phyloP scores from a whole-genome alignment of 1,139 yeast species.

The Debaryomyces psychrophilus region DNA sequence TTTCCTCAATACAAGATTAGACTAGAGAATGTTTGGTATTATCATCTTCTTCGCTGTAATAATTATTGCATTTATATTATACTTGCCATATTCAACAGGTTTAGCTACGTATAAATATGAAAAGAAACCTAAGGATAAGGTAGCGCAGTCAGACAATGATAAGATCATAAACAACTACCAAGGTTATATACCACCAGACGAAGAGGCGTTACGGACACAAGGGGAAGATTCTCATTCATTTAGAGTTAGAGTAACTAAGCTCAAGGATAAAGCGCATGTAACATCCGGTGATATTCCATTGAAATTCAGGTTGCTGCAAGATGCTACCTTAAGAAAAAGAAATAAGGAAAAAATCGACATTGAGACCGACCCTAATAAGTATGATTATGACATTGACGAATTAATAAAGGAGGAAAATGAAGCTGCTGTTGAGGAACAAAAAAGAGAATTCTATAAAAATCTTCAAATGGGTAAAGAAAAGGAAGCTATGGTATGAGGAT shows the following conservation, averaged over 20 bases:
- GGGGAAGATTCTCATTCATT: slow-evolving; percentile 17
- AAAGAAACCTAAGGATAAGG: slow-evolving; percentile 16
- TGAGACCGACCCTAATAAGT: slow-evolving; percentile 40
- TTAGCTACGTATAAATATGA: slow-evolving; percentile 36
- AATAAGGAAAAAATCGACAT: slow-evolving; percentile 36
- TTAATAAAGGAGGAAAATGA: slow-evolving; percentile 34
- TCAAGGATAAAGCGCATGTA: slow-evolving; percentile 36
- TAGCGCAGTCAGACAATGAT: slow-evolving; percentile 1
- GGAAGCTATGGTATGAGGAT: slow-evolving; percentile 32
- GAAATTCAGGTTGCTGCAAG: slow-evolving; percentile 32
- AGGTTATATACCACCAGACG: slow-evolving; percentile 50
- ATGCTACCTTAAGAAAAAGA: slow-evolving; percentile 23
- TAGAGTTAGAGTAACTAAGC: slow-evolving; percentile 30
- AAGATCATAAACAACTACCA: slow-evolving; percentile 10
- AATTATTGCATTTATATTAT: slow-evolving; percentile 34
- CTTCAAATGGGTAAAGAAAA: slow-evolving; percentile 33
- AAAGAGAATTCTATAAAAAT: slow-evolving; percentile 29
- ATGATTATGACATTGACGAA: slow-evolving; percentile 35
- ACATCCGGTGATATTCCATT: slow-evolving; percentile 46
- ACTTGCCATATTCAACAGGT: slow-evolving; percentile 44
- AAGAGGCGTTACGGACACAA: slow-evolving; percentile 20
- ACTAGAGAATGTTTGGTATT: slow-evolving; percentile 9
- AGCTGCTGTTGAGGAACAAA: slow-evolving; percentile 24
- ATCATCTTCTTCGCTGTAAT: slow-evolving; percentile 28
- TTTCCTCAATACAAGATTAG: not conserved